Conservation (phyloP, 106 monocot genomes). For the Amphibolis antarctica region DNA sequence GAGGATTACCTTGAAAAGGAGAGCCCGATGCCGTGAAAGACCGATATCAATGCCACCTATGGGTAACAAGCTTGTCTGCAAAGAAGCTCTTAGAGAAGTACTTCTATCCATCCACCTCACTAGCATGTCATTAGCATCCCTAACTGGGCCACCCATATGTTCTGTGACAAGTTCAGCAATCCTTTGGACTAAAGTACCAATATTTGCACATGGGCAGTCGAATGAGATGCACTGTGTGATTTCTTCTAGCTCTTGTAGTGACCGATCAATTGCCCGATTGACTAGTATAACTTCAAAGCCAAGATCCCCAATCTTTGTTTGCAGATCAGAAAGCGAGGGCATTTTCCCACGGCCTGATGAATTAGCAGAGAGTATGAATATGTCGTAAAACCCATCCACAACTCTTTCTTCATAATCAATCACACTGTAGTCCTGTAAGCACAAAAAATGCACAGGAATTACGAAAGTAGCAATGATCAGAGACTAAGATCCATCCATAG, state of each 20-base stretch:
- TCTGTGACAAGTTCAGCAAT: slow-evolving; percentile 84
- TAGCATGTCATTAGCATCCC: slow-evolving; percentile 70
- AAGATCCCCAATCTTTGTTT: slow-evolving; percentile 79
- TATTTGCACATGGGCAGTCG: slow-evolving; percentile 42
- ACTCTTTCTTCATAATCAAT: slow-evolving; percentile 84
- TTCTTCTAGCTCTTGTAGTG: slow-evolving; percentile 79
- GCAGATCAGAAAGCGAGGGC: slow-evolving; percentile 72
- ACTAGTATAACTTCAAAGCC: slow-evolving; percentile 95
- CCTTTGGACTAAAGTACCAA: slow-evolving; percentile 59
- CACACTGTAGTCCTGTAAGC: slow-evolving; percentile 83
- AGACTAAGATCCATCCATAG: not conserved
- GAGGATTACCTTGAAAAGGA: slow-evolving; percentile 82
- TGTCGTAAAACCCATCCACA: slow-evolving; percentile 91
- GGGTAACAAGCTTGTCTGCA: slow-evolving; percentile 78
- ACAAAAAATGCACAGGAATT: not conserved
- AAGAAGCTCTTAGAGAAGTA: slow-evolving; percentile 52
- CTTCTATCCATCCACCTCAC: slow-evolving; percentile 77
- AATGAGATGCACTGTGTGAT: slow-evolving; percentile 71
- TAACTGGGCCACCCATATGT: slow-evolving; percentile 92
- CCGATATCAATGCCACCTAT: slow-evolving; percentile 84
- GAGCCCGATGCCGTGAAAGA: slow-evolving; percentile 78
- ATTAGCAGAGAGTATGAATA: slow-evolving; percentile 45
- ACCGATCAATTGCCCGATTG: slow-evolving; percentile 55
- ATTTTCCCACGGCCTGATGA: slow-evolving; percentile 41
- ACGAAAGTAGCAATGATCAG: not conserved